These are phyloP conservation scores for Leishmania martiniquensis DNA, from an alignment of 208 protist genomes.

Conservation along the genomic window DNA sequence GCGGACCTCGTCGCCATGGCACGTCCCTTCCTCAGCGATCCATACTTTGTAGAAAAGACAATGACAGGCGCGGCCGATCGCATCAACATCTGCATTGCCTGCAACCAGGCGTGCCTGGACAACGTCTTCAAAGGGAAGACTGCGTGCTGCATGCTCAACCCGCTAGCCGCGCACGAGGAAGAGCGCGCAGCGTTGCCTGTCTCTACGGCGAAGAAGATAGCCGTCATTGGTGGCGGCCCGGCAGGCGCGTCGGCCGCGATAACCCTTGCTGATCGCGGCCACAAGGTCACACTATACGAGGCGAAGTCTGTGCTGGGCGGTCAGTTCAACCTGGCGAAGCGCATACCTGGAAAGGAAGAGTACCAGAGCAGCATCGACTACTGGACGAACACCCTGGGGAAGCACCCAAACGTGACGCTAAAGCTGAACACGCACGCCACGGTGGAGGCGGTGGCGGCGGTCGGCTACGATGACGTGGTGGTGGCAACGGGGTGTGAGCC, in stretches of 20 bases:
- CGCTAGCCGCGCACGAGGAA: conserved; percentile 83
- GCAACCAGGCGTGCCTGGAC: conserved; percentile 95
- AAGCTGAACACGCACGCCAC: conserved; percentile 79
- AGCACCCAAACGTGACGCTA: conserved; percentile 58
- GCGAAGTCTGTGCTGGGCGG: conserved; percentile 75
- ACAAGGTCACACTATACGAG: conserved; percentile 93
- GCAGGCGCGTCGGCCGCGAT: conserved; percentile 88
- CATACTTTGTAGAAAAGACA: conserved; percentile 90
- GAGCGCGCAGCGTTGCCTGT: conserved; percentile 68
- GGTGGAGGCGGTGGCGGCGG: conserved; percentile 65
- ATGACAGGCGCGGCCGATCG: conserved; percentile 46
- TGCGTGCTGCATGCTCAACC: conserved; percentile 93
- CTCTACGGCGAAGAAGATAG: conserved; percentile 62
- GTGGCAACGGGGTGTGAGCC: conserved; percentile 87
- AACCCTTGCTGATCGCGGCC: conserved; percentile 84
- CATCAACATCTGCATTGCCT: conserved; percentile 95
- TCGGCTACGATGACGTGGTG: conserved; percentile 87
- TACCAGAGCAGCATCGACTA: conserved; percentile 93
- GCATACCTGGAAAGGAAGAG: conserved; percentile 93
- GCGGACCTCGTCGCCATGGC: conserved; percentile 93
- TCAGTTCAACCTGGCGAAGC: conserved; percentile 94
- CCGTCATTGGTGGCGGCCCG: conserved; percentile 92
- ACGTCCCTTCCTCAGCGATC: conserved; percentile 91
- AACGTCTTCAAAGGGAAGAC: conserved; percentile 87
- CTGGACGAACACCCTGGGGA: conserved; percentile 79